Base-by-base conservation (phyloP, 176 grass and related monocot species). In the Miscanthus lutarioriparius region DNA sequence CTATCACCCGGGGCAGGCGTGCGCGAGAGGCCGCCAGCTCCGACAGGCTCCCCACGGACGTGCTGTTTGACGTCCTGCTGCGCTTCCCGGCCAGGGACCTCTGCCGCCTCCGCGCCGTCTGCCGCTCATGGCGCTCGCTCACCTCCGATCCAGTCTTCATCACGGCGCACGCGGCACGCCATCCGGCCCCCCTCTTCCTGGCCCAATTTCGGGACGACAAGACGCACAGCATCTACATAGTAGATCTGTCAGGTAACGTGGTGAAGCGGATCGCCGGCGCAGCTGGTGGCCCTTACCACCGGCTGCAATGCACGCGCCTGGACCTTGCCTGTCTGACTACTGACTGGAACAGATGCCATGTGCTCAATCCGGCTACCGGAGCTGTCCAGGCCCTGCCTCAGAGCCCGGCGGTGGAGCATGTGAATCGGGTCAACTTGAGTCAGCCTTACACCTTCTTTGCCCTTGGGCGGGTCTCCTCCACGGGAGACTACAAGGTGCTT, bases 331-430 rank as follows among this genome's bases (percentile, higher is more conserved):
- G 59, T 28, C 15, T 79, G 7, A 8, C 23, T 0, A 79, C 53
- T 13, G 54, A 38, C 13, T 41, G 56, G 77, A 79, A 79, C 61
- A 79, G 61, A 17, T 79, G 59, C 61, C 23, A 41, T 10, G 40
- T 79, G 15, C 61, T 79, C 25, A 13, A 66, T 45, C 77, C 77
- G 39, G 77, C 77, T 7, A 66, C 39, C 3, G 77, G 77, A 32
- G 40, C 26, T 28, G 44, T 51, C 16, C 15, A 10, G 1, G 26
- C 30, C 26, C 16, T 79, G 61, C 77, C 77, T 1, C 5, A 45
- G 77, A 30, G 15, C 1, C 77, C 59, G 26, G 26, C 27, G 28
- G 1, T 1, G 77, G 41, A 30, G 77, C 61, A 66, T 5, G 26
- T 1, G 5, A 79, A 26, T 12, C 10, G 3, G 6, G 16, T 28